These are phyloP conservation scores for Fraxinus pennsylvanica DNA, from an alignment of 257 asterid species.

Conservation along the genomic window DNA sequence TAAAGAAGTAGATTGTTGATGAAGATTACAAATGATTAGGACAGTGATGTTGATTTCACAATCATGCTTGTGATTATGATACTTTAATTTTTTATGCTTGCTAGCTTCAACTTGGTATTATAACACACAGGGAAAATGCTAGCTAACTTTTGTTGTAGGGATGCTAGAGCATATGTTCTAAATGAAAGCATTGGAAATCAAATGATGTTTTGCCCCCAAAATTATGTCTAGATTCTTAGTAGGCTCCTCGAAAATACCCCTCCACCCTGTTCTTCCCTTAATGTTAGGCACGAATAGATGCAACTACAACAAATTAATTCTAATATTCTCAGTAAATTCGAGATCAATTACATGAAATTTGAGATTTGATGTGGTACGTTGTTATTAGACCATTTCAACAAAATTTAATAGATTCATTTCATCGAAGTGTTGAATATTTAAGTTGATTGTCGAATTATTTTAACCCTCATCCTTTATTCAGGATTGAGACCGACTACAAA, in stretches of 20 bases:
- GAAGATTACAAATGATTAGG: conserved; percentile 1
- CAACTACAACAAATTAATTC: neutral
- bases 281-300: neutral
- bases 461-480: neutral
- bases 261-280: neutral
- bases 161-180: conserved; percentile 8
- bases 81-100: neutral
- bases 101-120: conserved; percentile 2
- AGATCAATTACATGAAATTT: neutral
- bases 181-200: neutral
- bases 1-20: neutral
- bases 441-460: too few relatives aligned
- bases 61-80: neutral
- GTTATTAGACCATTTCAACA: too few relatives aligned
- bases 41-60: conserved; percentile 2
- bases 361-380: neutral
- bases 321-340: neutral
- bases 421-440: too few relatives aligned
- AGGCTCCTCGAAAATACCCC: neutral
- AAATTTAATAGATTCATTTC: too few relatives aligned
- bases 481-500: neutral
- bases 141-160: conserved; percentile 8
- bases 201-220: neutral
- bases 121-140: neutral
- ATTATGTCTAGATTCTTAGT: neutral